Conservation (phyloP, 192 early-diverging fungal genomes). For the Spizellomyces punctatus region DNA sequence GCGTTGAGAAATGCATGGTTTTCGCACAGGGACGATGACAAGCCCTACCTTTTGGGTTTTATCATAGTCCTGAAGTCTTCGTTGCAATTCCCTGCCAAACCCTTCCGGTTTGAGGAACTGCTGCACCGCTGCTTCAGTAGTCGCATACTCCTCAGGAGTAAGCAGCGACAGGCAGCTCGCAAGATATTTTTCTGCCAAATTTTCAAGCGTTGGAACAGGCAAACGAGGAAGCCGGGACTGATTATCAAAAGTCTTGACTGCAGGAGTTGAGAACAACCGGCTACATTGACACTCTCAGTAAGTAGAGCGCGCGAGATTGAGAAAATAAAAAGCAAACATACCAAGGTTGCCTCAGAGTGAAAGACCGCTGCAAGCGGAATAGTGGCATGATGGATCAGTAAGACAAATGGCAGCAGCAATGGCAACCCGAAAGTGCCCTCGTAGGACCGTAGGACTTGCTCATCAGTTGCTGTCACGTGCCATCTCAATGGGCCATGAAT, state of each 20-base stretch:
- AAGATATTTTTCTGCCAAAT: constrained; percentile 80
- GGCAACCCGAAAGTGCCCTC: too few relatives aligned
- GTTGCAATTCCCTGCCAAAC: constrained; percentile 75
- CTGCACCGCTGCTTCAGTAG: constrained; percentile 65
- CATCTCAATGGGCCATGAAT: too few relatives aligned
- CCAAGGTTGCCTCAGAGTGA: too few relatives aligned
- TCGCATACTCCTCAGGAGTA: constrained; percentile 54
- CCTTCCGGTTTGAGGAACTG: constrained; percentile 70
- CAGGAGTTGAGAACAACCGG: constrained; percentile 7
- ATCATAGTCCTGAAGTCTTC: constrained; percentile 71
- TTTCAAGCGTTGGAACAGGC: constrained; percentile 81
- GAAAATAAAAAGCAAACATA: too few relatives aligned
- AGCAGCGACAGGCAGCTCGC: constrained; percentile 74
- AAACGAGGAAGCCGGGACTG: constrained; percentile 67
- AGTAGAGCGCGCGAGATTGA: too few relatives aligned
- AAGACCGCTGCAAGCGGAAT: too few relatives aligned
- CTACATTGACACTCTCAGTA: neutral
- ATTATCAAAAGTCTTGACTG: constrained; percentile 32
- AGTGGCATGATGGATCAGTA: too few relatives aligned
- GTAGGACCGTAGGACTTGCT: too few relatives aligned
- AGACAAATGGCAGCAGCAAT: too few relatives aligned
- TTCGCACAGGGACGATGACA: neutral
- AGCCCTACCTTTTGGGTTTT: constrained; percentile 53
- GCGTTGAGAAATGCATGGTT: neutral
- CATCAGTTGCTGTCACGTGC: too few relatives aligned